These are phyloP conservation scores for Claviceps digitariae DNA, from an alignment of 2,329 filamentous ascomycete species.

Conservation along the genomic window DNA sequence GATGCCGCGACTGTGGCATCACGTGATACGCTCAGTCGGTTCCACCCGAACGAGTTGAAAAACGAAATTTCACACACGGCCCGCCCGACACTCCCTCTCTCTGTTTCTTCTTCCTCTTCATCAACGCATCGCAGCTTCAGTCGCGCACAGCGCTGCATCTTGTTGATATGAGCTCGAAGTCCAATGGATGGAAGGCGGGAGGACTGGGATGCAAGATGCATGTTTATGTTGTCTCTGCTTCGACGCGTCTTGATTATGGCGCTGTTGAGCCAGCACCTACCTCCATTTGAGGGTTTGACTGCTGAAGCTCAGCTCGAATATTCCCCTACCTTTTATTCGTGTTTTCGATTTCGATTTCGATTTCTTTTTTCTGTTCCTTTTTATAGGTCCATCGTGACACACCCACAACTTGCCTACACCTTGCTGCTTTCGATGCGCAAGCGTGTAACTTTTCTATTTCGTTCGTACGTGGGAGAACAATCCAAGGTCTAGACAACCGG, in stretches of 20 bases:
- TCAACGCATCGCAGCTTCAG: neutral
- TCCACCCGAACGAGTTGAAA: constrained; percentile 1
- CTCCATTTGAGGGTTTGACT: neutral
- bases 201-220: neutral
- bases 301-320: neutral
- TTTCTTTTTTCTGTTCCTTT: neutral
- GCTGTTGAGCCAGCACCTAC: neutral
- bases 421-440: constrained; percentile 42
- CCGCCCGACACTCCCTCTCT: too few relatives aligned
- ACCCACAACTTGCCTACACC: constrained; percentile 50
- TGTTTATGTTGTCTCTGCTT: neutral
- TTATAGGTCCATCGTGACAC: neutral
- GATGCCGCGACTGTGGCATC: neutral
- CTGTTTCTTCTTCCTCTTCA: neutral
- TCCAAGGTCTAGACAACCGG: constrained; percentile 52
- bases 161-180: neutral
- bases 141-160: too few relatives aligned
- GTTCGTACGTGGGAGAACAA: constrained; percentile 52
- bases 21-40: constrained; percentile 13
- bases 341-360: too few relatives aligned
- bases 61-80: neutral
- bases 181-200: neutral
- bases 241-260: constrained; percentile 1
- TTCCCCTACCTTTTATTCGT: too few relatives aligned
- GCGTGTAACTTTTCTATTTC: constrained; percentile 43